phyloP scores from a whole-genome alignment of 169 alveolate genomes.

The Neospora caninum region DNA sequence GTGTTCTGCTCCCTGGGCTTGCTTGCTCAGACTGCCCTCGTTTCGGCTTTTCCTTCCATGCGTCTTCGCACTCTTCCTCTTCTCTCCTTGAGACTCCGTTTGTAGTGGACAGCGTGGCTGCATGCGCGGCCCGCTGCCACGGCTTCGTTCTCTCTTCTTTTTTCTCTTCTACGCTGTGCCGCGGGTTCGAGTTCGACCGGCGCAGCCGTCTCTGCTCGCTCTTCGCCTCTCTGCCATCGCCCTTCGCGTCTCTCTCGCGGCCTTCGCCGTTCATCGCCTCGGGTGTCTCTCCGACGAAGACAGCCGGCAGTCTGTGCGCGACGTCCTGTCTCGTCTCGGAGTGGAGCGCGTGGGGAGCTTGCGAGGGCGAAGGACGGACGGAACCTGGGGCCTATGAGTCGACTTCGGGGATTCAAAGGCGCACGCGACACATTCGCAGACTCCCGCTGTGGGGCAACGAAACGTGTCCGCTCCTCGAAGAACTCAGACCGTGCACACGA shows the following conservation, averaged over 20 bases:
- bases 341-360: slow-evolving; percentile 16
- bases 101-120: neutral
- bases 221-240: neutral
- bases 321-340: slow-evolving; percentile 37
- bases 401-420: neutral
- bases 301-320: slow-evolving; percentile 24
- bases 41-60: neutral
- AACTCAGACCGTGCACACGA: slow-evolving; percentile 1
- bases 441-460: neutral
- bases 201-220: neutral
- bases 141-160: neutral
- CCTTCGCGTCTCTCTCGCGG: neutral
- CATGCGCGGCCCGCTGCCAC: neutral
- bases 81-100: neutral
- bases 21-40: neutral
- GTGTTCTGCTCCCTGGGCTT: too few relatives aligned
- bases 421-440: neutral
- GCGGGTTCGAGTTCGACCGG: slow-evolving; percentile 24
- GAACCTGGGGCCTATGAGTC: neutral
- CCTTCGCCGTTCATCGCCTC: neutral
- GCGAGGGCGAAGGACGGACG: neutral
- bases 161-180: neutral
- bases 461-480: neutral
- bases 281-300: slow-evolving; percentile 8
- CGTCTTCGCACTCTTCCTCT: neutral